These are phyloP conservation scores for Ajuga reptans DNA, from an alignment of 305 asterid genomes.

Conservation along the genomic window DNA sequence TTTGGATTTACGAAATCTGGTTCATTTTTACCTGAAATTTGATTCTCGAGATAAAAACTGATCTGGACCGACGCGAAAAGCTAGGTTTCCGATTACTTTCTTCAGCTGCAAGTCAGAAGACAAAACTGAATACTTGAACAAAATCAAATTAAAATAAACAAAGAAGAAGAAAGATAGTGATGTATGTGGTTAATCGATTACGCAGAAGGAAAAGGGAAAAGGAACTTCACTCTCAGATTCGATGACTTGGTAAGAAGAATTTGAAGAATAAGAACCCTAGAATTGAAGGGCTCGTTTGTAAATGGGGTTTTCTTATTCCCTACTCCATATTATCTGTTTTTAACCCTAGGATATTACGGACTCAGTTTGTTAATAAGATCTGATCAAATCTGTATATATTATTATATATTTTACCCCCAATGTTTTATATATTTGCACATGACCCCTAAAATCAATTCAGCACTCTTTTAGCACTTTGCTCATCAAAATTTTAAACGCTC, in stretches of 20 bases:
- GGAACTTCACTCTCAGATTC: constrained; percentile 25
- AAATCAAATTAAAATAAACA: neutral
- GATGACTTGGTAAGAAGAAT: constrained; percentile 13
- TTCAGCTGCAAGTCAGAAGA: constrained; percentile 32
- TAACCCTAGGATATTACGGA: no score
- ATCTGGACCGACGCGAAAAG: constrained; percentile 19
- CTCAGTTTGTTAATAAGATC: no score
- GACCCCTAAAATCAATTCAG: no score
- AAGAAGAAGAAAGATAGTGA: neutral
- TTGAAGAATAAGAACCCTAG: constrained; percentile 22
- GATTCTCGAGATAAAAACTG: constrained; percentile 10
- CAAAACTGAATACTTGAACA: neutral
- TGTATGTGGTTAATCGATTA: neutral
- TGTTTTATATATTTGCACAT: no score
- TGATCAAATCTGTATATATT: no score
- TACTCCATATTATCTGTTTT: constrained; percentile 24
- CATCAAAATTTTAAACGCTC: no score
- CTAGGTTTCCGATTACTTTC: constrained; percentile 32
- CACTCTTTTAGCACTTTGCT: no score
- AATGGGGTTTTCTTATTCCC: constrained; percentile 22
- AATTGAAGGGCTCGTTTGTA: constrained; percentile 18
- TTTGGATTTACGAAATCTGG: neutral
- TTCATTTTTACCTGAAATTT: constrained; percentile 20
- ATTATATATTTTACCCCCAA: neutral
- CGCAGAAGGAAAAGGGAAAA: neutral